Percentiles rank a stretch among this genome's conserved stretches.
Evolutionary conservation across 1,139 yeast genomes (phyloP).

Genomic region (Pichia sp.): DNA sequence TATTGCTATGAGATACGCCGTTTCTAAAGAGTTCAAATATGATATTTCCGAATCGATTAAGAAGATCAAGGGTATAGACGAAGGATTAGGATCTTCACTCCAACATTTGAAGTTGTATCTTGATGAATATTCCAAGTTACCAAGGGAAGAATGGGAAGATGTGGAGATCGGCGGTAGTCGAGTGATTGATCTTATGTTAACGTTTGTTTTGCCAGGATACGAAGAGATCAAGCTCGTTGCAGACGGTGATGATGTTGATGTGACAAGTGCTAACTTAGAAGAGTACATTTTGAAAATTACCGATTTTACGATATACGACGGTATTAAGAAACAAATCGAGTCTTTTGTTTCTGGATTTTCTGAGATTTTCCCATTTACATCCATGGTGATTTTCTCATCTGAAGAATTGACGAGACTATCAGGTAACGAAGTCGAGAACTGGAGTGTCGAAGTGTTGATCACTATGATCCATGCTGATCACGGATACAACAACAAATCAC

Average conservation of each 20-base stretch:
- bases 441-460: conserved; percentile 67
- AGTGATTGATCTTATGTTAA: conserved; percentile 55
- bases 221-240: conserved; percentile 54
- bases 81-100: conserved; percentile 60
- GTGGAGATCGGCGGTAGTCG: conserved; percentile 42
- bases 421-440: conserved; percentile 81
- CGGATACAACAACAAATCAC: conserved; percentile 78
- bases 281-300: conserved; percentile 57
- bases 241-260: conserved; percentile 51
- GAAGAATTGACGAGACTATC: conserved; percentile 69
- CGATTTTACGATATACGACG: conserved; percentile 61
- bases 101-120: conserved; percentile 48
- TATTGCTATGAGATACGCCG: conserved; percentile 34
- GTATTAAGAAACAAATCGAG: conserved; percentile 62
- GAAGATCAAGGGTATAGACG: conserved; percentile 55
- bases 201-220: conserved; percentile 78
- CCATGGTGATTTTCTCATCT: conserved; percentile 70
- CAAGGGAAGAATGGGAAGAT: conserved; percentile 25
- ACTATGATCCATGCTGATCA: conserved; percentile 81
- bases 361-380: conserved; percentile 75
- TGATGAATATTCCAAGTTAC: conserved; percentile 29
- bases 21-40: background rate
- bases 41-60: conserved; percentile 31
- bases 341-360: conserved; percentile 83
- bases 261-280: conserved; percentile 55